phyloP scores from a whole-genome alignment of 2,329 filamentous ascomycete species.

The Aspergillus uvarum region DNA sequence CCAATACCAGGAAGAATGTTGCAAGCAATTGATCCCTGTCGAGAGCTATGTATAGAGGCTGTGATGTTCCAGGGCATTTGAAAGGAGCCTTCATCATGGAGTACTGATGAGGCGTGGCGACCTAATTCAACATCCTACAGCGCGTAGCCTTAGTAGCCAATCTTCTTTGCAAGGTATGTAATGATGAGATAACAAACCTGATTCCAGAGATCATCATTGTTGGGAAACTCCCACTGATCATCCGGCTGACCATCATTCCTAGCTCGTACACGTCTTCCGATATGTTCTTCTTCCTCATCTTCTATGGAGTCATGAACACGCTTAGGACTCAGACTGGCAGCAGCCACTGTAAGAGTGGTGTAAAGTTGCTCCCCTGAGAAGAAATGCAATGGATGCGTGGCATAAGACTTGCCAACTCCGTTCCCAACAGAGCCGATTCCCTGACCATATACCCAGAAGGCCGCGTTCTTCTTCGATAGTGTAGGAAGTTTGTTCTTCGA shows the following conservation, averaged over 20 bases:
- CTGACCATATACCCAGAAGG: conserved; percentile 58
- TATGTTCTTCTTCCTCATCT: conserved; percentile 25
- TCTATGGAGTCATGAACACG: conserved; percentile 25
- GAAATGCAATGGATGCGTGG: conserved; percentile 53
- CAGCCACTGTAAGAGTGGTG: conserved; percentile 45
- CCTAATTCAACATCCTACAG: conserved; percentile 63
- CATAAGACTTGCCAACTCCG: conserved; percentile 43
- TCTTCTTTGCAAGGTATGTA: neutral
- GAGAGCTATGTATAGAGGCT: conserved; percentile 55
- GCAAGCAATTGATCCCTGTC: conserved; percentile 40
- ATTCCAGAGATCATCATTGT: conserved; percentile 39
- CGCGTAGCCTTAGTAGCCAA: neutral
- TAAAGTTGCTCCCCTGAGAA: conserved; percentile 60
- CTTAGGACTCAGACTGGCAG: conserved; percentile 26
- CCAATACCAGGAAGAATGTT: conserved; percentile 33
- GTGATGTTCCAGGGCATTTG: conserved; percentile 70
- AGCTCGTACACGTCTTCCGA: conserved; percentile 39
- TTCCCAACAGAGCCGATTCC: conserved; percentile 57
- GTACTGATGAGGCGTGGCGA: conserved; percentile 63
- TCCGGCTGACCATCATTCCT: conserved; percentile 34
- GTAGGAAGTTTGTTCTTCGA: conserved; percentile 40
- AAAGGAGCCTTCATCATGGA: conserved; percentile 66
- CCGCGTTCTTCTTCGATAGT: conserved; percentile 63
- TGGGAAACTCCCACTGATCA: conserved; percentile 34
- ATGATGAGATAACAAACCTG: conserved; percentile 26